phyloP scores from a whole-genome alignment of 805 yeast species.

The Candida dajiaensis region DNA sequence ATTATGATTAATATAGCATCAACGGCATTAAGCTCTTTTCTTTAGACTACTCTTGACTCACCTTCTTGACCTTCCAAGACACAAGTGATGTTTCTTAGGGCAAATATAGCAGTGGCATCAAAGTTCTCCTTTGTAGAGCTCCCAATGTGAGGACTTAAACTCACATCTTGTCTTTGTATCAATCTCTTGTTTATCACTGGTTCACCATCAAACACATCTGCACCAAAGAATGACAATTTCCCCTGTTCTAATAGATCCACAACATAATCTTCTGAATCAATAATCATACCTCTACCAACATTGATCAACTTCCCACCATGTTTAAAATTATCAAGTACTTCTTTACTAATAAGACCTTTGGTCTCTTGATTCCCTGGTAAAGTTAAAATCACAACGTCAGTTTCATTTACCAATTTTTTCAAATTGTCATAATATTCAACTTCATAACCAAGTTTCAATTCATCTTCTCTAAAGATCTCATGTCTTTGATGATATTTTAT shows the following conservation, averaged over 20 bases:
- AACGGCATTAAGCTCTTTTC: not conserved
- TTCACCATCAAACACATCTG: conserved; percentile 56
- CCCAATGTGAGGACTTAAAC: conserved; percentile 59
- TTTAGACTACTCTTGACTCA: conserved; percentile 13
- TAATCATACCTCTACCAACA: conserved; percentile 52
- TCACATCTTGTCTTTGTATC: conserved; percentile 33
- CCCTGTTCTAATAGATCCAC: conserved; percentile 33
- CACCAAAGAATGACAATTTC: conserved; percentile 47
- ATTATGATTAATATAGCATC: too few species aligned
- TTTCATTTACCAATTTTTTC: conserved; percentile 29
- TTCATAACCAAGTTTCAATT: conserved; percentile 26
- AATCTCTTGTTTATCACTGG: conserved; percentile 34
- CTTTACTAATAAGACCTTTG: conserved; percentile 37
- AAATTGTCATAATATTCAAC: conserved; percentile 33
- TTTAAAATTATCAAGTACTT: conserved; percentile 32
- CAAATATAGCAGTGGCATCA: conserved; percentile 36
- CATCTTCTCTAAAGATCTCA: conserved; percentile 28
- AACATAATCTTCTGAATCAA: conserved; percentile 44
- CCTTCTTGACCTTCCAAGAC: conserved; percentile 27
- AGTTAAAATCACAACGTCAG: conserved; percentile 49
- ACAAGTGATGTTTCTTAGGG: conserved; percentile 37
- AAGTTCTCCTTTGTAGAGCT: conserved; percentile 46
- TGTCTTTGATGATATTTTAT: conserved; percentile 49
- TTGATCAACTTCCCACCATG: conserved; percentile 45
- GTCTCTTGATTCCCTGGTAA: conserved; percentile 55